Evolutionary conservation across 2,329 filamentous ascomycete genomes (phyloP).

Genomic region (Neodidymelliopsis sp.): DNA sequence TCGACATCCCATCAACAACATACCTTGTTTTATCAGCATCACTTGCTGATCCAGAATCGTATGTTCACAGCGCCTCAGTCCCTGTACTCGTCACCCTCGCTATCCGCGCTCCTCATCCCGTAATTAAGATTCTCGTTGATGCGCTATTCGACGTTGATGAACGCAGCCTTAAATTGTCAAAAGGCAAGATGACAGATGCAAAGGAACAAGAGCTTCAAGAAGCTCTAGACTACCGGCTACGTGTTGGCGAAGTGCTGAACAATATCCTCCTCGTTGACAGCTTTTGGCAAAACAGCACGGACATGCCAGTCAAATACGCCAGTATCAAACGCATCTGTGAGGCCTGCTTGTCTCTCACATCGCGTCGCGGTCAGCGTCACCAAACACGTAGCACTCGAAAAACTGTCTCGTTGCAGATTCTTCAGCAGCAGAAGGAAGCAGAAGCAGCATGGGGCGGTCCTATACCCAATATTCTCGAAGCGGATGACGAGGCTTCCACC

Average conservation of each 20-base stretch:
- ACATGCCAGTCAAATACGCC: slow-evolving; percentile 5
- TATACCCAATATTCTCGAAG: slow-evolving; percentile 47
- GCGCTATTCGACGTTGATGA: slow-evolving; percentile 71
- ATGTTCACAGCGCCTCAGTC: slow-evolving; percentile 73
- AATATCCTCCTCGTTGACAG: slow-evolving; percentile 28
- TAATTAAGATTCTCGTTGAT: slow-evolving; percentile 69
- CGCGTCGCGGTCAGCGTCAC: slow-evolving; percentile 67
- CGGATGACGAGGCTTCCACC: slow-evolving; percentile 31
- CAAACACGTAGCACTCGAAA: slow-evolving; percentile 67
- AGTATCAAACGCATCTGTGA: slow-evolving; percentile 55
- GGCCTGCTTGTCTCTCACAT: slow-evolving; percentile 68
- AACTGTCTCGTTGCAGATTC: slow-evolving; percentile 58
- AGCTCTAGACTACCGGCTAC: slow-evolving; percentile 68
- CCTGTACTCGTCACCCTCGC: slow-evolving; percentile 70
- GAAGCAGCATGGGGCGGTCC: slow-evolving; percentile 64
- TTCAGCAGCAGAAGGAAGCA: slow-evolving; percentile 58
- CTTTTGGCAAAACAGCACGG: slow-evolving; percentile 24
- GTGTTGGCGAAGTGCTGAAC: slow-evolving; percentile 66
- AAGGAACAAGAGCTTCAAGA: slow-evolving; percentile 40
- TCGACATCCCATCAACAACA: slow-evolving; percentile 72
- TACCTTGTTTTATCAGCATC: slow-evolving; percentile 71
- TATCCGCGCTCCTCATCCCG: slow-evolving; percentile 67
- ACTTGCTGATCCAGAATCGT: slow-evolving; percentile 72
- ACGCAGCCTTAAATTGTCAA: slow-evolving; percentile 31
- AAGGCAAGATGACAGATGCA: slow-evolving; percentile 20